Evolutionary conservation across 2,329 filamentous ascomycete genomes (phyloP).

Genomic region (Penicillium sp.): DNA sequence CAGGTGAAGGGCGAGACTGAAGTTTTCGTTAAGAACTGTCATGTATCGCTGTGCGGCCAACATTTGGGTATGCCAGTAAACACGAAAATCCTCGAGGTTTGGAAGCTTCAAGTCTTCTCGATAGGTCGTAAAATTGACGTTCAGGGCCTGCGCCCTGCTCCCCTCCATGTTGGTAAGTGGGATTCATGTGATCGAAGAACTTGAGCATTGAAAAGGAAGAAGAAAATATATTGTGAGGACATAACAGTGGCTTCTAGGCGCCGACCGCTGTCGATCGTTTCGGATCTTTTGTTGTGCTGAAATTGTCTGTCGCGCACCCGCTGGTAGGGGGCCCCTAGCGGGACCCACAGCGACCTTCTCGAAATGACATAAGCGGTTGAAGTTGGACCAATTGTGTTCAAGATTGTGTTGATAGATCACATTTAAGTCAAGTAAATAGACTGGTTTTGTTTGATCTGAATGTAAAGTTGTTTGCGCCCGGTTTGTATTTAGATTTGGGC

Average conservation of each 20-base stretch:
- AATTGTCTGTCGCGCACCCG: too few relatives aligned
- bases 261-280: neutral
- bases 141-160: neutral
- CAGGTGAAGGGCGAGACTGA: neutral
- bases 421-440: too few relatives aligned
- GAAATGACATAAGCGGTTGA: too few relatives aligned
- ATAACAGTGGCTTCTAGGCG: neutral
- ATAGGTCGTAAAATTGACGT: neutral
- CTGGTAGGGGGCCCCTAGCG: too few relatives aligned
- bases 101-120: constrained; percentile 1
- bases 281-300: too few relatives aligned
- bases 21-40: neutral
- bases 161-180: neutral
- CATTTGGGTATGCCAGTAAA: constrained; percentile 1
- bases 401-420: too few relatives aligned
- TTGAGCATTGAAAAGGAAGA: neutral
- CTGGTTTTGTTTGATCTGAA: too few relatives aligned
- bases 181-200: neutral
- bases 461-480: too few relatives aligned
- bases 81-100: neutral
- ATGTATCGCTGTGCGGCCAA: neutral
- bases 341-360: too few relatives aligned
- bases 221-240: neutral
- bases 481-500: too few relatives aligned
- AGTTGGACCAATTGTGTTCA: too few relatives aligned